Percentiles rank a stretch among this genome's conserved stretches.
Conservation (phyloP, 805 yeast species). For the Jamesozyma hellenica region DNA sequence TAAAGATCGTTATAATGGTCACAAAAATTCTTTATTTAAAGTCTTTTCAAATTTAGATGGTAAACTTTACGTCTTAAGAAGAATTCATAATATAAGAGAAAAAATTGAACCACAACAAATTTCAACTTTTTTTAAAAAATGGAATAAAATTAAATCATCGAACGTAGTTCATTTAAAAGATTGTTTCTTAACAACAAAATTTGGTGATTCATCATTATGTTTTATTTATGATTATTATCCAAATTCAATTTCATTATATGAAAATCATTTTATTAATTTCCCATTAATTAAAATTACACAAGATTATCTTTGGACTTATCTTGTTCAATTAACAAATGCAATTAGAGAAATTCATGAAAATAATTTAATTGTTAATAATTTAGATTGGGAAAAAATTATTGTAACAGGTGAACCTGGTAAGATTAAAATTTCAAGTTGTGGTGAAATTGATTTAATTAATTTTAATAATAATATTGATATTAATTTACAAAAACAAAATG, state of each 20-base stretch:
- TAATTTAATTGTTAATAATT: slow-evolving; percentile 45
- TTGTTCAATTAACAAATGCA: slow-evolving; percentile 67
- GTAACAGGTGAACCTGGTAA: slow-evolving; percentile 59
- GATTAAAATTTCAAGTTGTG: slow-evolving; percentile 61
- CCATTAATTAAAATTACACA: slow-evolving; percentile 39
- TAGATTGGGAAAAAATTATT: slow-evolving; percentile 60
- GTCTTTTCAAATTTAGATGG: slow-evolving; percentile 76
- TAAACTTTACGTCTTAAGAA: slow-evolving; percentile 59
- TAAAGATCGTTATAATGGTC: slow-evolving; percentile 36
- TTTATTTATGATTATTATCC: slow-evolving; percentile 84
- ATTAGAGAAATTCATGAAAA: slow-evolving; percentile 53
- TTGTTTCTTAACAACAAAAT: slow-evolving; percentile 78
- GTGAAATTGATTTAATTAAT: slow-evolving; percentile 56
- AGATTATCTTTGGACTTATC: slow-evolving; percentile 61
- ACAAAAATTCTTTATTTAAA: slow-evolving; percentile 58
- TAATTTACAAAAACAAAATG: slow-evolving; percentile 38
- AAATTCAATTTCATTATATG: slow-evolving; percentile 56
- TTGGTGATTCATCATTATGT: slow-evolving; percentile 69
- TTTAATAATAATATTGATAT: slow-evolving; percentile 21
- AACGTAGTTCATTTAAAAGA: slow-evolving; percentile 62
- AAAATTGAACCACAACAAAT: slow-evolving; percentile 49
- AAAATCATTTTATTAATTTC: slow-evolving; percentile 45
- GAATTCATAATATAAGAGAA: slow-evolving; percentile 53
- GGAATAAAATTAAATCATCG: slow-evolving; percentile 45
- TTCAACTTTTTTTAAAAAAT: slow-evolving; percentile 43